These are phyloP conservation scores for Pueraria montana DNA, from an alignment of 306 rosid genomes.

Conservation along the genomic window DNA sequence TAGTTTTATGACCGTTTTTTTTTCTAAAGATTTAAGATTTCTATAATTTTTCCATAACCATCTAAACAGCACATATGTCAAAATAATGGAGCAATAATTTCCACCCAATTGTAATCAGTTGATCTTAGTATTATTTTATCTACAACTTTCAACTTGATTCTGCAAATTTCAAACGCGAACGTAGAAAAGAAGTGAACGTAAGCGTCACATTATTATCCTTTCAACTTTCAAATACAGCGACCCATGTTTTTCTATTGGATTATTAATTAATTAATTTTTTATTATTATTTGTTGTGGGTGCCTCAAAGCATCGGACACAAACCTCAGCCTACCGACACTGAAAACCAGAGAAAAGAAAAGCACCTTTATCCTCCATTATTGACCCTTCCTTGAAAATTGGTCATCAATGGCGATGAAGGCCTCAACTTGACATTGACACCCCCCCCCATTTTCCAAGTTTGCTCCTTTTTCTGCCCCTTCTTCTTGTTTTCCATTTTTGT, in stretches of 20 bases:
- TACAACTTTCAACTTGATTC: background rate
- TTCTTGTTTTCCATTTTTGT: background rate
- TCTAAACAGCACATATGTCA: background rate
- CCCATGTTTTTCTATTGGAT: background rate
- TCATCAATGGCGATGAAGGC: slow-evolving; percentile 6
- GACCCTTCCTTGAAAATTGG: background rate
- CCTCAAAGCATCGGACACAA: background rate
- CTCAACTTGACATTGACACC: background rate
- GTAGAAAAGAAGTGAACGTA: background rate
- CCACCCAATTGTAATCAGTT: background rate
- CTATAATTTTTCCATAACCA: background rate
- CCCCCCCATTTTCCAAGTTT: slow-evolving; percentile 15
- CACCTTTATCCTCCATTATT: slow-evolving; percentile 18
- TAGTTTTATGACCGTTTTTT: background rate
- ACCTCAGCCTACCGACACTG: slow-evolving; percentile 19
- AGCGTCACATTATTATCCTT: background rate
- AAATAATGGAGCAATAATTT: background rate
- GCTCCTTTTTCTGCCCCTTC: slow-evolving; percentile 14
- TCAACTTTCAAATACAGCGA: background rate
- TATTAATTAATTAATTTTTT: background rate
- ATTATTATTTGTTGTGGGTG: background rate
- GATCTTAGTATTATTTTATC: background rate
- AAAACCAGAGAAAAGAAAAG: slow-evolving; percentile 6
- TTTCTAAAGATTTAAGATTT: background rate
- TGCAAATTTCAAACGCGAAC: background rate